Evolutionary conservation across 441 rosid species (phyloP).

Genomic region (Hypseocharis bilobata): DNA sequence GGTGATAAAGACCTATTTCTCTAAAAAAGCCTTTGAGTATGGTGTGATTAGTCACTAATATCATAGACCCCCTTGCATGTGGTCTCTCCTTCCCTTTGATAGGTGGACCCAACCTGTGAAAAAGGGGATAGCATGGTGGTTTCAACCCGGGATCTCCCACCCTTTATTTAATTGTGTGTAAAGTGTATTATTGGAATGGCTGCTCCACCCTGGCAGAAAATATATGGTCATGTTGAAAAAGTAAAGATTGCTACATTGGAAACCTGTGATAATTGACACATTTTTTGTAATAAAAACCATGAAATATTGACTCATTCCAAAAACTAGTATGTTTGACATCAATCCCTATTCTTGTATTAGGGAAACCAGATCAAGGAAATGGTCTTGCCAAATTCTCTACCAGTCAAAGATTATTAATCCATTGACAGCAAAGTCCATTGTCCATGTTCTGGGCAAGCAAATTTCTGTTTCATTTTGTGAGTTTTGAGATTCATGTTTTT

Average conservation of each 20-base stretch:
- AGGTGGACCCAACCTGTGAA: background rate
- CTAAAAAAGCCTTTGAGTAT: background rate
- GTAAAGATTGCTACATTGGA: no score
- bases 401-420: background rate
- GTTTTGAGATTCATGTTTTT: background rate
- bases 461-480: background rate
- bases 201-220: background rate
- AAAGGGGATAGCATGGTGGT: background rate
- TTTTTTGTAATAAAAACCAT: no score
- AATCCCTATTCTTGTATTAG: background rate
- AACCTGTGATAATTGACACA: no score
- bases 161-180: background rate
- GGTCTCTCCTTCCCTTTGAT: background rate
- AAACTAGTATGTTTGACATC: background rate
- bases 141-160: background rate
- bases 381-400: background rate
- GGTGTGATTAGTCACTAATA: no score
- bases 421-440: background rate
- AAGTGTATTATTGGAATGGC: background rate
- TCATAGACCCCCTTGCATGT: no score
- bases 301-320: background rate
- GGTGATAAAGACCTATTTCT: background rate
- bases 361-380: no score
- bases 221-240: no score
- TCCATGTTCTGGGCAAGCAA: no score